Evolutionary conservation across 345 rosid species (phyloP), one percentile per base, ranked within the genome.

Genomic region (Orychophragmus violaceus): DNA sequence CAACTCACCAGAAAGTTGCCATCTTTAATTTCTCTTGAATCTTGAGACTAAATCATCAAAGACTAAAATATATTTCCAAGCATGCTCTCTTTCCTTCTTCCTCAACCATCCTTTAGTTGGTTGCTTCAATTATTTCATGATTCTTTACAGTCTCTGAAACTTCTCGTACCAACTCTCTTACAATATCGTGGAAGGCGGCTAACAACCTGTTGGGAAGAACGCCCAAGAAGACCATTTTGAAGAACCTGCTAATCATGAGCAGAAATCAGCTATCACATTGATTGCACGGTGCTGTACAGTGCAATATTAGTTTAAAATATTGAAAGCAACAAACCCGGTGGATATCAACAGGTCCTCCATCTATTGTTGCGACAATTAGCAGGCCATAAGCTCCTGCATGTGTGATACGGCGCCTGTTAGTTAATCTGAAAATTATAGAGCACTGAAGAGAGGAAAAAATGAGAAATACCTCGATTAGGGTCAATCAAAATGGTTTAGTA

Each of bases 311-410:
- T 23, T 39, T 21, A 4, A 19, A 55, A 54, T 32, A 19, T 37
- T 30, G 23, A 28, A 50, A 70, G 37, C 2, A 0, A 70, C 75
- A 29, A 50, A 88, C 95, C 87, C 76, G 69, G 53, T 79, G 89
- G 60, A 90, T 90, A 66, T 90, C 97, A 7, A 90, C 93, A 66
- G 95, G 97, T 29, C 97, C 96, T 41, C 97, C 97, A 80, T 90
- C 88, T 77, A 77, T 86, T 37, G 95, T 90, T 63, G 95, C 95
- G 44, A 88, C 97, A 24, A 78, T 81, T n/a, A 96, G 97, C 75
- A 90, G 77, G 24, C 97, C 96, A 77, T 88, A 25, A 66, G 97
- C 96, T 42, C 93, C 95, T 29, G 97, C 95, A 93, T 90, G 82
- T 62, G 64, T 67, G 52, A 29, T 35, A 71, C 66, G 74, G 21